Base-by-base conservation (phyloP, 2,329 filamentous ascomycete genomes). In the Colletotrichum tropicicola region DNA sequence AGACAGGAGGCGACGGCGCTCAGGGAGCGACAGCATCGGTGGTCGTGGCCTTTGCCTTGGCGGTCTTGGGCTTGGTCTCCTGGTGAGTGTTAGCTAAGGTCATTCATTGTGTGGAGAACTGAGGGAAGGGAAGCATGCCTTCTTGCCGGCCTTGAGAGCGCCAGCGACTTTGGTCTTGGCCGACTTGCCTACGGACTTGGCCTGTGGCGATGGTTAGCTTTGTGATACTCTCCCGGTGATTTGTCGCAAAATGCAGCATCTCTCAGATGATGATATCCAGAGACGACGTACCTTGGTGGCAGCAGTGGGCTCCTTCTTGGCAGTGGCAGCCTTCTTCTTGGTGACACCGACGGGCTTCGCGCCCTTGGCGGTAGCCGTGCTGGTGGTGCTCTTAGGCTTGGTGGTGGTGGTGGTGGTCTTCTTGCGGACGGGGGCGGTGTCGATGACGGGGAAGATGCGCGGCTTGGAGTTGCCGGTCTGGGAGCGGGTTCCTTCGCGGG, bases 391-490 rank as follows among this genome's bases (percentile, higher is more conserved):
- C 47, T 67, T 67, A 32, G 59, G 52, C 55, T 65, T 65, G 27
- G 64, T 25, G 30, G 54, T 5, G 13, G 51, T 70, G 32, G 61
- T 52, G 19, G 55, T 51, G 65, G 60, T 78, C 70, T 81, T 79
- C 75, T 79, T 79, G 72, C 82, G 79, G 65, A 77, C 75, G 23
- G 82, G 82, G 44, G 75, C 77, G 13, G 82, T 82, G 73, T 86
- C 83, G 71, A 85, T 73, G 45, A 79, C 76, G 65, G 78, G 73
- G 73, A 86, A 81, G 73, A 86, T 76, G 72, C 85, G 83, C 66
- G 85, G 84, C 74, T 80, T 82, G 68, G 82, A 81, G 77, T 83
- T 81, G 79, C 83, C 83, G 35, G 83, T 85, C 70, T 77, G 75
- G 52, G 84, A 85, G 73, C 82, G 82, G 57, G 82, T 85, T 69